Evolutionary conservation across 2,329 filamentous ascomycete species (phyloP).

Genomic region (Alternaria incomplexa): DNA sequence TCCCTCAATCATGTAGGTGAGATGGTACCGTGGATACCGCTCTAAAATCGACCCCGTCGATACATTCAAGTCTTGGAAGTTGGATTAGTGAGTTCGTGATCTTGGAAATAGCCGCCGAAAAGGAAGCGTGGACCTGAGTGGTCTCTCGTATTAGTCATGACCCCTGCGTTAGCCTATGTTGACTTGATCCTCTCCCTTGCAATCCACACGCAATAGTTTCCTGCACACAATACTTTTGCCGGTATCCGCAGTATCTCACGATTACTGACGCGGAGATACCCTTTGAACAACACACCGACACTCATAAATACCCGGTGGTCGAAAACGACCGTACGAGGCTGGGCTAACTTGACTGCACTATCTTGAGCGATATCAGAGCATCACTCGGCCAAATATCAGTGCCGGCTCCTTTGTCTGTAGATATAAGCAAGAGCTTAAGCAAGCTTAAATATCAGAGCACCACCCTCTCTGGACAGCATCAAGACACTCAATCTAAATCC

Average conservation of each 20-base stretch:
- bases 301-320: neutral
- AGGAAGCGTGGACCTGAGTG: neutral
- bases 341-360: neutral
- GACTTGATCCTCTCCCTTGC: neutral
- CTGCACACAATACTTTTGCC: neutral
- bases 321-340: neutral
- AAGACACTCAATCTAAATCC: neutral
- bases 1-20: neutral
- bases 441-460: constrained; percentile 1
- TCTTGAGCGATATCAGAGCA: neutral
- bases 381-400: neutral
- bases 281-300: neutral
- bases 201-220: neutral
- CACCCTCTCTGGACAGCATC: constrained; percentile 1
- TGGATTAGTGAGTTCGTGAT: neutral
- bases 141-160: neutral
- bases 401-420: neutral
- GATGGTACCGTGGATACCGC: neutral
- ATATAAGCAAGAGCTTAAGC: neutral
- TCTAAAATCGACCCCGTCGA: neutral
- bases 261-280: neutral
- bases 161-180: neutral
- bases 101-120: neutral
- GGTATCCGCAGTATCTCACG: neutral
- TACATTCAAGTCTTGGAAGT: neutral